Evolutionary conservation across 306 rosid genomes (phyloP), one percentile per base, ranked within the genome.

Genomic region (Cicer chorassanicum): DNA sequence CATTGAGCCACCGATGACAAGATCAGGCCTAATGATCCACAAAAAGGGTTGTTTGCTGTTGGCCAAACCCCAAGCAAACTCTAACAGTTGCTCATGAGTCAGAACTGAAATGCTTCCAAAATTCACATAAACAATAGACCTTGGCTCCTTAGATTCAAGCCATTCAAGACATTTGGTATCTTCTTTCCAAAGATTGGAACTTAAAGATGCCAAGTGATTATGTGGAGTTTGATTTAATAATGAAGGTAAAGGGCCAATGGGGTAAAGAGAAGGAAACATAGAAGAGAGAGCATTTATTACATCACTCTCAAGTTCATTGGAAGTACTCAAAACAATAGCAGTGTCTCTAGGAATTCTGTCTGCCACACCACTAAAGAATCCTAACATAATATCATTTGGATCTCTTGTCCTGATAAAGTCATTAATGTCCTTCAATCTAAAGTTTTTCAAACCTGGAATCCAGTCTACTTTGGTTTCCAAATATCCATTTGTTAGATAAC

Each of bases 41-140:
- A 75, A 53, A 75, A 75, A 75, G 0, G 56, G 38, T 42, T 46
- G 41, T 45, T 75, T 75, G 66, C 57, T 51, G 7, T 75, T 53
- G 39, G 73, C 73, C 57, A 65, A 65, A 75, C 80, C 73, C 73
- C 80, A 75, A 8, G 73, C 73, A 65, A 75, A 42, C 46, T 75
- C 80, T 6, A 53, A 42, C 5, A 75, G 10, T 65, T 75, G 55
- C 21, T 75, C 66, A 0, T 1, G 9, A 2, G 73, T 51, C 66
- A 65, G 24, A 65, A 75, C 66, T n/a, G 65, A 6, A 11, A 53
- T 13, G 66, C 80, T 75, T 3, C 80, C 80, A 9, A 75, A 75
- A 75, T 75, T 75, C 12, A 75, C 80, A 42, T 65, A 75, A 53
- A 65, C 46, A 41, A 75, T 45, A 6, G 80, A 51, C 4, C 2